Percentiles rank a stretch among this genome's conserved stretches.
phyloP scores from a whole-genome alignment of 352 stramenopile species.

The Globisporangium nunn region DNA sequence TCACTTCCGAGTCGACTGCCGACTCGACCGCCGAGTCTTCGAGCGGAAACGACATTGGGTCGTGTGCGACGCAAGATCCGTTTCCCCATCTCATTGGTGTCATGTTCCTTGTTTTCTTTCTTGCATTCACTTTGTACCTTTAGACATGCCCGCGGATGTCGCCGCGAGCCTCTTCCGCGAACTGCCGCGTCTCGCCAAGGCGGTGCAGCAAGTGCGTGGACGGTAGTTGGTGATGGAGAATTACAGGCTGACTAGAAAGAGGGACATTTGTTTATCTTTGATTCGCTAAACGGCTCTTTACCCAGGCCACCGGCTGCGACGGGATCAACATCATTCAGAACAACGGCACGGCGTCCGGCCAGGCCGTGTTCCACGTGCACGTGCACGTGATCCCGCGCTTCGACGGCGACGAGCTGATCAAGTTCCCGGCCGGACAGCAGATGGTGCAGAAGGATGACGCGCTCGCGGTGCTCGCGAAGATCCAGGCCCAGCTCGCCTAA shows the following conservation, averaged over 20 bases:
- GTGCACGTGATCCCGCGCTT: slow-evolving; percentile 80
- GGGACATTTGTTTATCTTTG: background rate
- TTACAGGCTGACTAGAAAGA: too few species aligned
- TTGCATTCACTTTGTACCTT: background rate
- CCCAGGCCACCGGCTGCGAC: slow-evolving; percentile 45
- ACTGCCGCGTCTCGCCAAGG: slow-evolving; percentile 64
- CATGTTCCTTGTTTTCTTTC: too few species aligned
- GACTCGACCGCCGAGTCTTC: background rate
- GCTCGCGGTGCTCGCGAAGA: slow-evolving; percentile 54
- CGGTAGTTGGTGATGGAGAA: background rate
- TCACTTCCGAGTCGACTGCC: too few species aligned
- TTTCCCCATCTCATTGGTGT: background rate
- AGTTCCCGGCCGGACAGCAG: slow-evolving; percentile 32
- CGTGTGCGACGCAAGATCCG: background rate
- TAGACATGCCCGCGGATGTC: slow-evolving; percentile 68
- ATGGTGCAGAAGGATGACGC: slow-evolving; percentile 70
- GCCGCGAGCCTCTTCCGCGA: slow-evolving; percentile 66
- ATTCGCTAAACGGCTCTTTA: background rate
- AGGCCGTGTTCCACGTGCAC: slow-evolving; percentile 76
- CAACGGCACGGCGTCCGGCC: slow-evolving; percentile 55
- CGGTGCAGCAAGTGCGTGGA: slow-evolving; percentile 41
- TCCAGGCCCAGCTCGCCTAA: slow-evolving; percentile 61
- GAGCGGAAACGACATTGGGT: too few species aligned
- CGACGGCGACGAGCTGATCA: slow-evolving; percentile 45
- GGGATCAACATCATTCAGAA: slow-evolving; percentile 84